Evolutionary conservation across 139 green algal species (phyloP).

Genomic region (Chlorella sorokiniana): DNA sequence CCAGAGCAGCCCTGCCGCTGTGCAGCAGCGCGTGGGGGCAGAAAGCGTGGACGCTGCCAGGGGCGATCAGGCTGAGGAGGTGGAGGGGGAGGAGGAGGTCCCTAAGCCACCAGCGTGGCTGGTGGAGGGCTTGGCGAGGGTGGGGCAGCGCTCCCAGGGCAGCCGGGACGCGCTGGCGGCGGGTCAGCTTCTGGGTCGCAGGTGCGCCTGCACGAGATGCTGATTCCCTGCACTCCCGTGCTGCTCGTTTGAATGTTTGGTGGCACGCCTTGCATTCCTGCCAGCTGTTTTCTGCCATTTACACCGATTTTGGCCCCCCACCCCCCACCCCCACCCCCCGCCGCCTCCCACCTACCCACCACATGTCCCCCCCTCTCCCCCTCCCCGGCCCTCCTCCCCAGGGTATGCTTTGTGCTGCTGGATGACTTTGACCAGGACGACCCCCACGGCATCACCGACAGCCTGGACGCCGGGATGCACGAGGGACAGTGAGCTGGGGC

Average conservation of each 20-base stretch:
- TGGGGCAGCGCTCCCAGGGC: slow-evolving; percentile 17
- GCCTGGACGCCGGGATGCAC: slow-evolving; percentile 41
- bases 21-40: background rate
- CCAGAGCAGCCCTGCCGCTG: background rate
- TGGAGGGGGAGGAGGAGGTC: background rate
- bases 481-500: slow-evolving; percentile 20
- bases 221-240: too few relatives aligned
- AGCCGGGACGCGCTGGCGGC: background rate
- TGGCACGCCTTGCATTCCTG: too few relatives aligned
- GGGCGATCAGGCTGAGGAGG: background rate
- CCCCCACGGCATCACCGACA: slow-evolving; percentile 3
- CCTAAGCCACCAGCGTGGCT: background rate
- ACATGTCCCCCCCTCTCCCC: background rate
- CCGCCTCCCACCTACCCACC: background rate
- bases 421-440: slow-evolving; percentile 49
- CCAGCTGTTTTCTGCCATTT: too few relatives aligned
- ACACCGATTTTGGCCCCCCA: too few relatives aligned
- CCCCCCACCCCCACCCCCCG: too few relatives aligned
- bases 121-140: background rate
- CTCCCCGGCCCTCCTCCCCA: background rate
- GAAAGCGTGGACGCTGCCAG: background rate
- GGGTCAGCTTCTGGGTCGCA: slow-evolving; percentile 34
- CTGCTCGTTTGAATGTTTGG: too few relatives aligned
- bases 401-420: slow-evolving; percentile 49
- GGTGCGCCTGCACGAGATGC: background rate